Evolutionary conservation across 441 rosid genomes (phyloP).

Genomic region (Adansonia madagascariensis): DNA sequence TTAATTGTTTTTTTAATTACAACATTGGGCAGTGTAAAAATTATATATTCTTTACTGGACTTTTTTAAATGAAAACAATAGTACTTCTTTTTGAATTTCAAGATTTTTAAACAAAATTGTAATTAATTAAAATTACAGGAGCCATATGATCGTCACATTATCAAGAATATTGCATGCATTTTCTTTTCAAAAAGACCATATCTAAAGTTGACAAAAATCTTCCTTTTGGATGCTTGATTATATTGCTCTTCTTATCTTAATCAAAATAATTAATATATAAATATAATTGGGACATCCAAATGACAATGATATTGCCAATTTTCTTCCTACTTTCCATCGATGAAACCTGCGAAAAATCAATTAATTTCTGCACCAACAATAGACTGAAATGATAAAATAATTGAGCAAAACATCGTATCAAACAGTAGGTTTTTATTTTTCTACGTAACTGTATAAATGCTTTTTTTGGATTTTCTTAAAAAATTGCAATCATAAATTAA

Average conservation of each 20-base stretch:
- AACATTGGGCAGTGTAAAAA: conserved; percentile 15
- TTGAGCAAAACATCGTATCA: not conserved
- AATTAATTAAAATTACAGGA: not conserved
- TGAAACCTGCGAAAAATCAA: not conserved
- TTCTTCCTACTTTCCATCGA: not conserved
- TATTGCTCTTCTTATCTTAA: too few relatives aligned
- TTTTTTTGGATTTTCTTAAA: too few relatives aligned
- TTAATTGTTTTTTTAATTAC: conserved; percentile 14
- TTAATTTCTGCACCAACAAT: not conserved
- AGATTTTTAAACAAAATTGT: not conserved
- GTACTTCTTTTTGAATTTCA: not conserved
- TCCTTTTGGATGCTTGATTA: too few relatives aligned
- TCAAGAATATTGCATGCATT: too few relatives aligned
- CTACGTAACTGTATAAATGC: too few relatives aligned
- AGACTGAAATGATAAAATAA: not conserved
- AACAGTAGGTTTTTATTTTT: not conserved
- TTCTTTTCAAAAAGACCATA: too few relatives aligned
- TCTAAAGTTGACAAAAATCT: too few relatives aligned
- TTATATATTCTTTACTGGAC: not conserved
- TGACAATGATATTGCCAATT: not conserved
- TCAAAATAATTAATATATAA: too few relatives aligned
- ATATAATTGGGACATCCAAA: not conserved
- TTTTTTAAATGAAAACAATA: not conserved
- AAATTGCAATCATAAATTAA: too few relatives aligned
- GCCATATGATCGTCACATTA: too few relatives aligned